These are phyloP conservation scores for Brettanomyces naardenensis DNA, from an alignment of 805 yeast genomes.

Conservation along the genomic window DNA sequence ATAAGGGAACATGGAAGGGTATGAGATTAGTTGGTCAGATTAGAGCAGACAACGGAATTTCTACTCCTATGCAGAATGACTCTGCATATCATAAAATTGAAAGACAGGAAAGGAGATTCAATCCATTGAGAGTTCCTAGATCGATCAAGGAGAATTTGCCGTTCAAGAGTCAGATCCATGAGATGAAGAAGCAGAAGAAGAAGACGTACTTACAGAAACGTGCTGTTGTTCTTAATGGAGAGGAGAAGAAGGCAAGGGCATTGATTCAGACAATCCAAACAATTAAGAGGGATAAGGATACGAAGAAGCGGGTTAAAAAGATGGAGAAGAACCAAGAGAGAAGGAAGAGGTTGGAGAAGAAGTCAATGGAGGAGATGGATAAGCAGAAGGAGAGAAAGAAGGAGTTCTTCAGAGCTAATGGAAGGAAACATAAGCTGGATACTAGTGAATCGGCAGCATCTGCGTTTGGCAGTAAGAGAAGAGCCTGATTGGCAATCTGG, in stretches of 20 bases:
- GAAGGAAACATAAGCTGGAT: slow-evolving; percentile 16
- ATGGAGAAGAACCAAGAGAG: slow-evolving; percentile 67
- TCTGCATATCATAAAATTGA: slow-evolving; percentile 64
- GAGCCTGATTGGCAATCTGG: too few species aligned
- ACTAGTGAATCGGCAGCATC: slow-evolving; percentile 3
- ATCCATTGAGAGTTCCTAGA: slow-evolving; percentile 81
- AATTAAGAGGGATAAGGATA: slow-evolving; percentile 76
- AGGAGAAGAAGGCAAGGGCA: slow-evolving; percentile 87
- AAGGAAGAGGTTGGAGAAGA: slow-evolving; percentile 67
- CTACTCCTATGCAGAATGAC: slow-evolving; percentile 48
- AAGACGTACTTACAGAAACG: slow-evolving; percentile 77
- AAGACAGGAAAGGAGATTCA: slow-evolving; percentile 77
- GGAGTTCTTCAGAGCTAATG: slow-evolving; percentile 61
- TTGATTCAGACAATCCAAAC: slow-evolving; percentile 84
- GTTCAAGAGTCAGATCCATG: slow-evolving; percentile 82
- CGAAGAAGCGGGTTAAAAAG: slow-evolving; percentile 66
- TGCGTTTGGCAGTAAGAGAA: slow-evolving; percentile 6
- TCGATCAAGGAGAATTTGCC: slow-evolving; percentile 73
- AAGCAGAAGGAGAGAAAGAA: slow-evolving; percentile 81
- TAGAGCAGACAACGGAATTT: slow-evolving; percentile 61
- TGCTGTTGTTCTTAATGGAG: slow-evolving; percentile 89
- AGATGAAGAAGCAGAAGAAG: slow-evolving; percentile 82
- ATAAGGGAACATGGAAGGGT: slow-evolving; percentile 90
- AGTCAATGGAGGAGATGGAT: slow-evolving; percentile 60
- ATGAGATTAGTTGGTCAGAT: slow-evolving; percentile 94